These are phyloP conservation scores for Ensete ventricosum DNA, from an alignment of 176 grass and related monocot species.

Conservation along the genomic window DNA sequence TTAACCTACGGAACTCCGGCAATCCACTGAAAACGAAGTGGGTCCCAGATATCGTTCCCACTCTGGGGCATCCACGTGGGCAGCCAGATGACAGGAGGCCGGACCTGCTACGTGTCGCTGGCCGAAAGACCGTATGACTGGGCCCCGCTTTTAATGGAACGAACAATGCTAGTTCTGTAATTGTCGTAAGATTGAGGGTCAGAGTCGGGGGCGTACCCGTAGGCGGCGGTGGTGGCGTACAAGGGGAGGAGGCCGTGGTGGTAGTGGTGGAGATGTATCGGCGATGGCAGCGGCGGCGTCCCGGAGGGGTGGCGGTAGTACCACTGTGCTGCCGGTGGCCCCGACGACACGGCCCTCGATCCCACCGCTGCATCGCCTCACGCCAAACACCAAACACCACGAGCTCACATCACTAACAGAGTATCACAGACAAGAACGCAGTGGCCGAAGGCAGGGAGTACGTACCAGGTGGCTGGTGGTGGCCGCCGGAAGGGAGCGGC, in stretches of 20 bases:
- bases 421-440: too few relatives aligned
- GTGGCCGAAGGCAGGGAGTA: too few relatives aligned
- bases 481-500: slow-evolving; percentile 26
- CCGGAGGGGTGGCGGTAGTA: slow-evolving; percentile 72
- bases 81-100: too few relatives aligned
- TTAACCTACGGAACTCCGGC: background rate
- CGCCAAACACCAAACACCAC: background rate
- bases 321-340: slow-evolving; percentile 52
- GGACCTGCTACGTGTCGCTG: too few relatives aligned
- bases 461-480: background rate
- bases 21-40: background rate
- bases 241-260: slow-evolving; percentile 56
- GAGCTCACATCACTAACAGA: background rate
- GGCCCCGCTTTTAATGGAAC: too few relatives aligned
- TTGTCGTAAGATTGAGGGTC: background rate
- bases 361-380: slow-evolving; percentile 44
- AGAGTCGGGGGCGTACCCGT: slow-evolving; percentile 47
- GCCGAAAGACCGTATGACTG: too few relatives aligned
- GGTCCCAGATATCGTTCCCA: too few relatives aligned
- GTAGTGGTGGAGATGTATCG: slow-evolving; percentile 51
- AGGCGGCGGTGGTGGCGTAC: slow-evolving; percentile 59
- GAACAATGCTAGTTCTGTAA: too few relatives aligned
- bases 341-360: slow-evolving; percentile 56
- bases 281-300: slow-evolving; percentile 34
- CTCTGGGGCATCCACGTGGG: too few relatives aligned